Evolutionary conservation across 2,329 filamentous ascomycete genomes (phyloP).

Genomic region (Dactylellina sp.): DNA sequence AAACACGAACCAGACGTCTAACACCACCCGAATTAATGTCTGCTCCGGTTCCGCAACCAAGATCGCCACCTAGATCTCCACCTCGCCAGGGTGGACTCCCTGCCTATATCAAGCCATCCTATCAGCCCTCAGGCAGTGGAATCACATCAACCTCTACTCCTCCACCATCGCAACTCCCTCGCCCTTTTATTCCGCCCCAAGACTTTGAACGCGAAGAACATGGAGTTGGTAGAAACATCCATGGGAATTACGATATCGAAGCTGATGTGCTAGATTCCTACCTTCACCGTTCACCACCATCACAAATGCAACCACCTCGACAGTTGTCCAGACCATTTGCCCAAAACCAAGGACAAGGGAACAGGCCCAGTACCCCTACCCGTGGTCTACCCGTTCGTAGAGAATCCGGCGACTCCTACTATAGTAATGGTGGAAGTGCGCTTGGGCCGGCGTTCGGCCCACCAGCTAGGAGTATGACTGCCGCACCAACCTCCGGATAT

Average conservation of each 20-base stretch:
- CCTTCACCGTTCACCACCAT: conserved; percentile 27
- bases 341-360: conserved; percentile 40
- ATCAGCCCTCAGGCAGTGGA: conserved; percentile 17
- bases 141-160: conserved; percentile 30
- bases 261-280: conserved; percentile 53
- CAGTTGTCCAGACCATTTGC: conserved; percentile 43
- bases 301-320: conserved; percentile 34
- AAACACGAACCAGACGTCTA: conserved; percentile 28
- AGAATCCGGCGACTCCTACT: conserved; percentile 31
- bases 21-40: conserved; percentile 38
- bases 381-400: conserved; percentile 41
- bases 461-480: conserved; percentile 40
- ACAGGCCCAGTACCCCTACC: conserved; percentile 38
- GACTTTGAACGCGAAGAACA: conserved; percentile 51
- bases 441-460: conserved; percentile 3
- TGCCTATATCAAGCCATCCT: conserved; percentile 37
- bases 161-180: conserved; percentile 20
- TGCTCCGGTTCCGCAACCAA: conserved; percentile 23
- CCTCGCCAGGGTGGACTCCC: conserved; percentile 18
- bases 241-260: conserved; percentile 55
- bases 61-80: conserved; percentile 14
- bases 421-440: conserved; percentile 33
- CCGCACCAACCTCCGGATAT: conserved; percentile 26
- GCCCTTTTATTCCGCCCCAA: conserved; percentile 13
- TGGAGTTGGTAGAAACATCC: conserved; percentile 49